These are phyloP conservation scores for Podaxis sp. DNA, from an alignment of 768 basidiomycete species.

Conservation along the genomic window DNA sequence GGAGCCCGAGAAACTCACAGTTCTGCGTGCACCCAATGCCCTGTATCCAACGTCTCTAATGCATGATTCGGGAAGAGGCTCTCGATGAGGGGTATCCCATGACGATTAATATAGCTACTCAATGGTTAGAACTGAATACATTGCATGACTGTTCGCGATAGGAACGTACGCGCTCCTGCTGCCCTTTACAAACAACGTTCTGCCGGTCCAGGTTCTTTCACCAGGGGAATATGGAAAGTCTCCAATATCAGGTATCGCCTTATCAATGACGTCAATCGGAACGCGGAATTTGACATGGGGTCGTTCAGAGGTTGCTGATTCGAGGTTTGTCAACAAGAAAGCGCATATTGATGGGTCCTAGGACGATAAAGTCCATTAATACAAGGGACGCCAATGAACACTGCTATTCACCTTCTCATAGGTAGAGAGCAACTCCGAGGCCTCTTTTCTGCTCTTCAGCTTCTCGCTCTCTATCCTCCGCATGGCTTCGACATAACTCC, in stretches of 20 bases:
- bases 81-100: constrained; percentile 59
- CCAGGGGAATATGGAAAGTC: constrained; percentile 72
- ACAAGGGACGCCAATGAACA: constrained; percentile 7
- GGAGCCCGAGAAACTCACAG: constrained; percentile 35
- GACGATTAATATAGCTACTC: constrained; percentile 69
- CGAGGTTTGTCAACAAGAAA: constrained; percentile 85
- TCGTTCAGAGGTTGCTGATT: constrained; percentile 26
- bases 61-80: constrained; percentile 73
- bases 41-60: constrained; percentile 65
- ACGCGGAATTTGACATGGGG: constrained; percentile 56
- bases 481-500: constrained; percentile 42
- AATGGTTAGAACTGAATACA: neutral
- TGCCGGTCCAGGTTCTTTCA: constrained; percentile 53
- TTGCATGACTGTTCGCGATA: neutral
- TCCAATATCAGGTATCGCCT: constrained; percentile 62
- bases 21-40: constrained; percentile 65
- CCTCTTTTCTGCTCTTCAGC: constrained; percentile 64
- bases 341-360: constrained; percentile 75
- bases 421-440: constrained; percentile 60
- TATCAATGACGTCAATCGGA: constrained; percentile 64
- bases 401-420: constrained; percentile 56
- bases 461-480: constrained; percentile 57
- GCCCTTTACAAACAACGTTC: constrained; percentile 79
- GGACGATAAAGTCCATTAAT: neutral
- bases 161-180: constrained; percentile 56